Conservation (phyloP, 495 filamentous ascomycete species). For the Extremus antarcticus region DNA sequence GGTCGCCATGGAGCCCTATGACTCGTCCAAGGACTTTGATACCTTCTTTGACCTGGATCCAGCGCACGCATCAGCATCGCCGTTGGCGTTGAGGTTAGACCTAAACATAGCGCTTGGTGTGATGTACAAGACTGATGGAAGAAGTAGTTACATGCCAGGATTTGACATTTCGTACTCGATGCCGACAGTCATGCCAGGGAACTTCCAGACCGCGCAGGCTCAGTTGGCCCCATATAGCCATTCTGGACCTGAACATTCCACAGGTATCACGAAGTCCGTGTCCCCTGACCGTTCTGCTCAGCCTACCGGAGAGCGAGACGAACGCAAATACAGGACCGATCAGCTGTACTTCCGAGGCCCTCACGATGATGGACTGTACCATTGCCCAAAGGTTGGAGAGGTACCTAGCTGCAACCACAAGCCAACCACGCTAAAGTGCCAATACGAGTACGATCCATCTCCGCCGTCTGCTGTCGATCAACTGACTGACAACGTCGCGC, state of each 20-base stretch:
- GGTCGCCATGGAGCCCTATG: not conserved
- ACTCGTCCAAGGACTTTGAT: not conserved
- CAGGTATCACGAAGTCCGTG: not conserved
- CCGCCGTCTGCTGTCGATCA: not conserved
- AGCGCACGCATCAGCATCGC: not conserved
- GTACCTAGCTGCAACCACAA: slow-evolving; percentile 69
- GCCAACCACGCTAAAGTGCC: slow-evolving; percentile 88
- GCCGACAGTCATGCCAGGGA: not conserved
- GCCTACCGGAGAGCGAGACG: slow-evolving; percentile 9
- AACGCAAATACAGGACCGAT: slow-evolving; percentile 45
- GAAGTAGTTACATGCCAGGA: not conserved
- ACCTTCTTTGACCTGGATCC: not conserved
- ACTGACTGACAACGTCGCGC: not conserved
- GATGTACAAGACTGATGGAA: not conserved
- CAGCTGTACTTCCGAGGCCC: slow-evolving; percentile 63
- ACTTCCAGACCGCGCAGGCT: not conserved
- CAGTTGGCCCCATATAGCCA: not conserved
- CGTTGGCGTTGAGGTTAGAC: slow-evolving; percentile 7
- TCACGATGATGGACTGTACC: slow-evolving; percentile 67
- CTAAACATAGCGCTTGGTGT: not conserved
- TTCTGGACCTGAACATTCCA: not conserved
- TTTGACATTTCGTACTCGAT: not conserved
- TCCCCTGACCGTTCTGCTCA: not conserved
- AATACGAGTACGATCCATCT: slow-evolving; percentile 69
- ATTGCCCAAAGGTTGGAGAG: slow-evolving; percentile 70